Evolutionary conservation across 805 yeast species (phyloP), one percentile per base, ranked within the genome.

Genomic region (Pichia nakasei): DNA sequence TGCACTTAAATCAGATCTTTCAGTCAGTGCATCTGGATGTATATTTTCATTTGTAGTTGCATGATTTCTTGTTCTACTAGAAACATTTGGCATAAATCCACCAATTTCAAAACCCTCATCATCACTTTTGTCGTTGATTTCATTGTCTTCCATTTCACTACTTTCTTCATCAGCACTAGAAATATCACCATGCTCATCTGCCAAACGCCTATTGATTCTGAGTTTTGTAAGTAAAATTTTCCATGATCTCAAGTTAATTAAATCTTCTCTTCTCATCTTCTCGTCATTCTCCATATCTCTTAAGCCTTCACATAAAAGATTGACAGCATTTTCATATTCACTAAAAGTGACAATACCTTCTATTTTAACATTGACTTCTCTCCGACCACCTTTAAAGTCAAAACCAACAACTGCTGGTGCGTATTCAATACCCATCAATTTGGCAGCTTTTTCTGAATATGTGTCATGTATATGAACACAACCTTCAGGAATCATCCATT

Each of bases 391-490:
- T 3, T 51, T 52, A 62, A 85, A 93, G 44, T 86, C 93, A 64
- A 93, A 91, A 0, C 89, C 86, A 2, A 82, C 80, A 2, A 88
- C 89, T 0, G 97, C 97, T 39, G 78, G 80, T 0, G 95, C 97
- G 65, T 71, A 87, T 51, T 86, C 95, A 7, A 91, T 70, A 0
- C 74, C 77, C 11, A 89, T 54, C 1, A 78, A 56, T 46, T 73
- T 73, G 0, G 95, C 95, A 0, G 97, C 96, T 39, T 69, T 69
- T 33, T 74, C 77, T 0, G 84, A 77, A 45, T 71, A 61, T 33
- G 74, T 70, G 52, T 75, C 62, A 6, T 71, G 65, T 6, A 88
- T 64, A 43, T 85, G 73, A 11, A 67, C 73, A 9, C 85, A 94
- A 20, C 91, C 89, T 17, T 65, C 70, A 0, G 98, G 98, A 2